Base-by-base conservation (phyloP, 1,139 yeast species). In the Protomyces pachydermus region DNA sequence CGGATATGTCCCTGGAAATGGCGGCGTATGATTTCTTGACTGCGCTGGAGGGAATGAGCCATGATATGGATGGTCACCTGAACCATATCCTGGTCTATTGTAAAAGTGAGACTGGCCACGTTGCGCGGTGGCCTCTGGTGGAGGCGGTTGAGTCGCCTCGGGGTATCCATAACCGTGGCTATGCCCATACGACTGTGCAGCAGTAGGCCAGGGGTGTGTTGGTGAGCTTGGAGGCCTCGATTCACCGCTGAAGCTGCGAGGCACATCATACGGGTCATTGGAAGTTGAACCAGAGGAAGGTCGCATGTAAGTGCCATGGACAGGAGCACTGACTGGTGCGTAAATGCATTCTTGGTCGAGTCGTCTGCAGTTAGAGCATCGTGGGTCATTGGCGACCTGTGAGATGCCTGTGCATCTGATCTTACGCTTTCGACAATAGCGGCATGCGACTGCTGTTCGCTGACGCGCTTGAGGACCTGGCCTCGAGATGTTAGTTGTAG, bases 381-480 rank as follows among this genome's bases (percentile, higher is more conserved):
- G 51, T 3, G 62, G 62, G 28, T 58, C 62, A 38, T 52, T 52
- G 18, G 56, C 52, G 10, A 51, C 62, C 52, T 58, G 62, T 32
- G 62, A 58, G 52, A 58, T 58, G 1, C 65, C 65, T 1, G 65
- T 58, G 35, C 65, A 63, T 6, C 65, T 42, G 16, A 63, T 63
- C 62, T 63, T 63, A 20, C 65, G 65, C 52, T 60, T 56, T 2
- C 65, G 20, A 25, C 65, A 63, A 9, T 60, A 60, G 3, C 62
- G 56, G 28, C 65, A 63, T 3, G 65, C 65, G 20, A 63, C 65
- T 3, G 61, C 65, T 10, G 62, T 65, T n/a, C 67, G 57, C 32
- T 64, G 67, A 14, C 66, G 68, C 50, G 67, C 65, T 20, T 82
- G 82, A n/a, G 48, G 48, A 16, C 48, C 48, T 2, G 48, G 48